Percentiles rank a stretch among this genome's conserved stretches.
phyloP scores from a whole-genome alignment of 164 flowering plant species.

The Piper betle region DNA sequence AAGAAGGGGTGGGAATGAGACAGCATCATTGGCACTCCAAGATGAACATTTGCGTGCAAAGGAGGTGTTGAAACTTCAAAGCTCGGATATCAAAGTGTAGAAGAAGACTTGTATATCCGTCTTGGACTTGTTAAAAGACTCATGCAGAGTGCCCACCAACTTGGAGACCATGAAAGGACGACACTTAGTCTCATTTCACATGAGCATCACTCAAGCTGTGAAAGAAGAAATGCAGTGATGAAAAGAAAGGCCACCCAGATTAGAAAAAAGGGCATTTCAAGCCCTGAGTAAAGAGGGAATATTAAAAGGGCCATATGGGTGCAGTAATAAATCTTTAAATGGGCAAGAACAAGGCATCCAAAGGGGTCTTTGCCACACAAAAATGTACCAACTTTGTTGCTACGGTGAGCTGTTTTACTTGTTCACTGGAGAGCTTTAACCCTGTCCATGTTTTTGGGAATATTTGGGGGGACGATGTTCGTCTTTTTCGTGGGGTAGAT shows the following conservation, averaged over 20 bases:
- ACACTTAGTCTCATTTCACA: conserved; percentile 5
- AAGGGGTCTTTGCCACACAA: not conserved
- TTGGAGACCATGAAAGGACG: not conserved
- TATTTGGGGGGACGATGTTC: not conserved
- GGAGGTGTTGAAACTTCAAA: conserved; percentile 6
- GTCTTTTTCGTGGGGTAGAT: not conserved
- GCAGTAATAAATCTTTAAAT: conserved; percentile 1
- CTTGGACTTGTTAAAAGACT: conserved; percentile 8
- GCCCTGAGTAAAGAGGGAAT: not conserved
- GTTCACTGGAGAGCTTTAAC: not conserved
- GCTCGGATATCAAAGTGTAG: conserved; percentile 18
- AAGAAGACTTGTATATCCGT: conserved; percentile 2
- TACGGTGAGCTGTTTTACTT: not conserved
- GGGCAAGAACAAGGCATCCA: conserved; percentile 14
- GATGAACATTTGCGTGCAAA: not conserved
- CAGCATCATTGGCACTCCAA: conserved; percentile 2
- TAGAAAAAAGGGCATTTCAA: not conserved
- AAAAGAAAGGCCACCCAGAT: conserved; percentile 1
- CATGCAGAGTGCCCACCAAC: conserved; percentile 1
- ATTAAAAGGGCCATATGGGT: not conserved
- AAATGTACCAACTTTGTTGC: not conserved
- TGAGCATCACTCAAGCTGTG: conserved; percentile 1
- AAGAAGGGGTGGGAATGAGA: not conserved
- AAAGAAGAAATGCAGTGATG: not conserved
- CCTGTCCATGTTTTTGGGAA: not conserved